Conservation (phyloP, 2,329 filamentous ascomycete species). For the Cladophialophora chaetospira region DNA sequence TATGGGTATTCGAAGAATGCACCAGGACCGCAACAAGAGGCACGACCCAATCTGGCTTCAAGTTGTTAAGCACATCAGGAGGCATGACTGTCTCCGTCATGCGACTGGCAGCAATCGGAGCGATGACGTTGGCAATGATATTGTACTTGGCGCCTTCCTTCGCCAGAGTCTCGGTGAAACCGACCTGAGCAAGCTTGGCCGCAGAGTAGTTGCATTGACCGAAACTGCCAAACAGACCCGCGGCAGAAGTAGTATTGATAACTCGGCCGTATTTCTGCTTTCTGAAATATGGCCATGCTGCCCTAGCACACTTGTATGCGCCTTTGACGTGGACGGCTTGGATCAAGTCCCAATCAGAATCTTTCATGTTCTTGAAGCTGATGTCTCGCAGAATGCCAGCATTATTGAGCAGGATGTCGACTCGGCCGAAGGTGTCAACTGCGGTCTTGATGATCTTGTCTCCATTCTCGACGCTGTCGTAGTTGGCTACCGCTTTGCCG, state of each 20-base stretch:
- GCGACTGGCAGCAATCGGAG: constrained; percentile 89
- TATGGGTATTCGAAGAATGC: constrained; percentile 78
- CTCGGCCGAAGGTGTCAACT: constrained; percentile 60
- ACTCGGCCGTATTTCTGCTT: constrained; percentile 98
- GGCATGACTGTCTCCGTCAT: constrained; percentile 97
- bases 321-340: constrained; percentile 90
- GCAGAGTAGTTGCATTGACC: constrained; percentile 97
- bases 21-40: constrained; percentile 86
- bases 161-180: constrained; percentile 95
- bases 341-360: constrained; percentile 94
- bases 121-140: constrained; percentile 92
- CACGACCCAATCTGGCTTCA: constrained; percentile 94
- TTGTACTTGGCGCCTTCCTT: constrained; percentile 99
- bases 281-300: constrained; percentile 95
- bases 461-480: constrained; percentile 80
- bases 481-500: constrained; percentile 96
- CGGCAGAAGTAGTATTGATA: constrained; percentile 96
- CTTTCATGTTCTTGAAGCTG: constrained; percentile 98
- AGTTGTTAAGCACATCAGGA: constrained; percentile 79
- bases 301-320: constrained; percentile 91
- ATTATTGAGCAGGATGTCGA: constrained; percentile 97
- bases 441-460: constrained; percentile 81
- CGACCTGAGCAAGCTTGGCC: constrained; percentile 91
- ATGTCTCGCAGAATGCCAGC: constrained; percentile 92
- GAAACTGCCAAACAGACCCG: constrained; percentile 92